Conservation (phyloP, 768 basidiomycete species). For the Termitomyces sp. region DNA sequence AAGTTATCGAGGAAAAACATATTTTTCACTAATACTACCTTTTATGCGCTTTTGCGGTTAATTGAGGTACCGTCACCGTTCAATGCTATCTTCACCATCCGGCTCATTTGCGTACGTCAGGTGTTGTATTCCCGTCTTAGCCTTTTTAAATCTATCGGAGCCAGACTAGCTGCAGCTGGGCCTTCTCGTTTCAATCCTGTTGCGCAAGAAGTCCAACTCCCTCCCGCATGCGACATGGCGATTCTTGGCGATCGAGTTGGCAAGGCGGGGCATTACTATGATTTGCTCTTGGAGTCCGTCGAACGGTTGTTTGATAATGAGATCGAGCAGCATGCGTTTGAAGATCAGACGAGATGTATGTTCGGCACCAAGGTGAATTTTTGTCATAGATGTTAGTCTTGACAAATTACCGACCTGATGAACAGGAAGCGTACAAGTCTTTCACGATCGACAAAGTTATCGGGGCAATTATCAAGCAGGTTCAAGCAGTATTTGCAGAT, state of each 20-base stretch:
- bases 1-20: constrained; percentile 38
- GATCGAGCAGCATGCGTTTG: constrained; percentile 80
- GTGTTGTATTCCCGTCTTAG: constrained; percentile 75
- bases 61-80: constrained; percentile 60
- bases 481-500: constrained; percentile 67
- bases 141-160: constrained; percentile 70
- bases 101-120: constrained; percentile 31
- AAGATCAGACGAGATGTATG: constrained; percentile 85
- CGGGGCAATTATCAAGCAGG: constrained; percentile 85
- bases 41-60: constrained; percentile 80
- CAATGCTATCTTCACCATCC: neutral
- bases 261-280: constrained; percentile 68
- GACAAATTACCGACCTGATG: neutral
- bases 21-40: constrained; percentile 87
- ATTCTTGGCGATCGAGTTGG: constrained; percentile 29
- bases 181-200: constrained; percentile 16
- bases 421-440: constrained; percentile 73
- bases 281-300: constrained; percentile 77
- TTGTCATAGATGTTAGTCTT: neutral
- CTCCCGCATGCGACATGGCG: constrained; percentile 19
- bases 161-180: constrained; percentile 32
- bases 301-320: constrained; percentile 92
- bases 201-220: constrained; percentile 23
- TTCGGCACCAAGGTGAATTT: constrained; percentile 70
- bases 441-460: constrained; percentile 95